These are phyloP conservation scores for Acer campestre DNA, from an alignment of 345 rosid genomes.

Conservation along the genomic window DNA sequence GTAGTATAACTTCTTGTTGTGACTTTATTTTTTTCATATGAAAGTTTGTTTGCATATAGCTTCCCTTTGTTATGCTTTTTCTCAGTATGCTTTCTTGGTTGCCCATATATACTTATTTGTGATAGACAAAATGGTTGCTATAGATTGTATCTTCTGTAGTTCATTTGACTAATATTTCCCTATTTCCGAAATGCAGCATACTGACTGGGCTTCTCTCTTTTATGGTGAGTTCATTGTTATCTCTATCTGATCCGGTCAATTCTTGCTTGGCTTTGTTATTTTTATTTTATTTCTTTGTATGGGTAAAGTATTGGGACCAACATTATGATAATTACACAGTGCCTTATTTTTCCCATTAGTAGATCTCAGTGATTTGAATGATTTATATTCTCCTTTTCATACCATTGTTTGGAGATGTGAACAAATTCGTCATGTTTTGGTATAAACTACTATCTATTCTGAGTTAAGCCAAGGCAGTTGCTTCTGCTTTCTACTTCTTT, in stretches of 20 bases:
- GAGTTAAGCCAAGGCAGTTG: background rate
- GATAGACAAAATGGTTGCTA: background rate
- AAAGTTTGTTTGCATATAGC: conserved; percentile 5
- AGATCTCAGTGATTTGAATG: background rate
- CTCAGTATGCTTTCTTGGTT: background rate
- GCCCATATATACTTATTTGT: background rate
- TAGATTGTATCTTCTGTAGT: background rate
- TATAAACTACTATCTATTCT: background rate
- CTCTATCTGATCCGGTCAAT: background rate
- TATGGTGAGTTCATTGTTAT: conserved; percentile 65
- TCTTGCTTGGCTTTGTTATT: conserved; percentile 18
- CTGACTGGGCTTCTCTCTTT: conserved; percentile 98
- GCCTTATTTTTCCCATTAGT: background rate
- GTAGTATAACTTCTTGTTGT: conserved; percentile 7
- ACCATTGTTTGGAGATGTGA: too few species aligned
- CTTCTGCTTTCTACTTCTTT: too few species aligned
- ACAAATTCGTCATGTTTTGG: background rate
- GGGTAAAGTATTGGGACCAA: background rate
- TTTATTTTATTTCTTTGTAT: background rate
- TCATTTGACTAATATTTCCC: conserved; percentile 16
- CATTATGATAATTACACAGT: background rate
- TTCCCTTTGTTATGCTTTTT: background rate
- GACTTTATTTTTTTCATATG: background rate
- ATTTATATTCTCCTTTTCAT: too few species aligned
- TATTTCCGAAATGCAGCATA: conserved; percentile 68